phyloP scores from a whole-genome alignment of 2,329 filamentous ascomycete species.

The Cordyceps farinosa region DNA sequence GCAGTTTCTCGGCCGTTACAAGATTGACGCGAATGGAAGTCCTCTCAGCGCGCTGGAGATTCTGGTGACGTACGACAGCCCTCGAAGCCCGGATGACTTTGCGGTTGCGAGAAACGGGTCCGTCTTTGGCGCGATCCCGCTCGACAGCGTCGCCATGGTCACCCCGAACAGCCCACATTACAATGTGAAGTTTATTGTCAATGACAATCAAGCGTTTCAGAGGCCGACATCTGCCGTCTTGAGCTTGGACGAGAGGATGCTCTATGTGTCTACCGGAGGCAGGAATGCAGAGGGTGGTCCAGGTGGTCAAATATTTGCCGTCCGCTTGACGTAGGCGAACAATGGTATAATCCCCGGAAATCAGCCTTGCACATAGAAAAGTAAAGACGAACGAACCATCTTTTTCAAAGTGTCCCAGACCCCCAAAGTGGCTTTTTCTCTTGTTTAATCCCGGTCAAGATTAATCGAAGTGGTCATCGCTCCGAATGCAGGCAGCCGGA shows the following conservation, averaged over 20 bases:
- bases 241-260: conserved; percentile 21
- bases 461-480: too few species aligned
- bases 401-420: background rate
- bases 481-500: background rate
- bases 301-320: conserved; percentile 15
- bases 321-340: background rate
- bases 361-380: background rate
- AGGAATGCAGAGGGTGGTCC: background rate
- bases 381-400: background rate
- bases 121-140: conserved; percentile 17
- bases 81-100: conserved; percentile 21
- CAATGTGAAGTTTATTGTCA: conserved; percentile 6
- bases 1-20: conserved; percentile 18
- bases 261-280: conserved; percentile 20
- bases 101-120: conserved; percentile 18
- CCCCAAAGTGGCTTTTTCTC: background rate
- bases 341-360: background rate
- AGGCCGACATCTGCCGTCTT: conserved; percentile 19
- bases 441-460: background rate
- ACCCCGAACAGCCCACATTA: background rate
- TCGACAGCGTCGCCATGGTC: conserved; percentile 9
- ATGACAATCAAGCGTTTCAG: conserved; percentile 11
- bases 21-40: conserved; percentile 15
- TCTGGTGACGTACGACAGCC: conserved; percentile 7
- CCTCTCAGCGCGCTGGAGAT: conserved; percentile 16